Percentiles rank a stretch among this genome's conserved stretches.
Evolutionary conservation across 768 basidiomycete species (phyloP).

Genomic region (Melanogaster broomeanus): DNA sequence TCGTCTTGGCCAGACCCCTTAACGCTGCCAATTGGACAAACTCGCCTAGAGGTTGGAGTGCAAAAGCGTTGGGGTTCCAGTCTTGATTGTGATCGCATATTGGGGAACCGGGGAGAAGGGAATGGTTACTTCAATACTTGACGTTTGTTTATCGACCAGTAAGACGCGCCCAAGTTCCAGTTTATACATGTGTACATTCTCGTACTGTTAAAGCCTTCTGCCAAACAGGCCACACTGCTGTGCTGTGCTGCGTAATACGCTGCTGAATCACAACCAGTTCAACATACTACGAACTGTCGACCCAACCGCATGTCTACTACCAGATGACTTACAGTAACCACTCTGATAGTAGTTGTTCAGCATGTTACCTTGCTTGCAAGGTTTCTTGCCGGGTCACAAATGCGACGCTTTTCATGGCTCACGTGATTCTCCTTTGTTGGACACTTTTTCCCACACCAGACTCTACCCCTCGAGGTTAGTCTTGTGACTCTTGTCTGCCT

Average conservation of each 20-base stretch:
- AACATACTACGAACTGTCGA: not conserved
- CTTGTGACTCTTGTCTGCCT: too few species aligned
- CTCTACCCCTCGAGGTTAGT: too few species aligned
- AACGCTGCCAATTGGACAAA: not conserved
- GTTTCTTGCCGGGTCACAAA: too few species aligned
- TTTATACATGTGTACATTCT: too few species aligned
- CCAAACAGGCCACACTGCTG: slow-evolving; percentile 2
- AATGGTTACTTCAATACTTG: too few species aligned
- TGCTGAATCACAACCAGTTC: slow-evolving; percentile 6
- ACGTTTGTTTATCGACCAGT: too few species aligned
- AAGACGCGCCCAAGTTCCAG: too few species aligned
- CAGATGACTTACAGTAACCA: not conserved
- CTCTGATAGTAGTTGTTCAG: not conserved
- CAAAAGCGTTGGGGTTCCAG: not conserved
- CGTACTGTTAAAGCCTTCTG: not conserved
- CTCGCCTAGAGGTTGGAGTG: slow-evolving; percentile 9
- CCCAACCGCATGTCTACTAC: not conserved
- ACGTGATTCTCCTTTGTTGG: too few species aligned
- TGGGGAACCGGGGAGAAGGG: slow-evolving; percentile 7
- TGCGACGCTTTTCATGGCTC: too few species aligned
- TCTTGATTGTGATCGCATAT: not conserved
- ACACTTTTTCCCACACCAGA: too few species aligned
- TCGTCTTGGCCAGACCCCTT: not conserved
- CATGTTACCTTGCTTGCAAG: too few species aligned
- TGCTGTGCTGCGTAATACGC: not conserved